Conservation (phyloP, 371 early-diverging fungal species). For the Circinella umbellata region DNA sequence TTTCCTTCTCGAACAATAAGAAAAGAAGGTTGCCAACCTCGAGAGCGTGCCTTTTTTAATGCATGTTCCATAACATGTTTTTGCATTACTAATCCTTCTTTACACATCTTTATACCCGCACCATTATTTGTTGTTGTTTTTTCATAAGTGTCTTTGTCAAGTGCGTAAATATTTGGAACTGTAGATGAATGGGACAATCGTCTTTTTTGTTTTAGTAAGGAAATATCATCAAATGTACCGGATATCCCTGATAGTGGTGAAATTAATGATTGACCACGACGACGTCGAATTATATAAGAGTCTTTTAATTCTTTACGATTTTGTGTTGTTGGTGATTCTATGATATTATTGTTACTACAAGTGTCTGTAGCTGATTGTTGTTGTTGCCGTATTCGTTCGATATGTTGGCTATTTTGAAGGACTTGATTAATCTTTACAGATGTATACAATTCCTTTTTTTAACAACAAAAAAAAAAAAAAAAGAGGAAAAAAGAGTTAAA, state of each 20-base stretch:
- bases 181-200: background rate
- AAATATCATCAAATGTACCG: background rate
- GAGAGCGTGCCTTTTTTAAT: slow-evolving; percentile 28
- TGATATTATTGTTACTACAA: too few species aligned
- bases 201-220: slow-evolving; percentile 1
- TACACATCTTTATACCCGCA: background rate
- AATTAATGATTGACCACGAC: background rate
- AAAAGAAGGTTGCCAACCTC: slow-evolving; percentile 39
- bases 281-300: background rate
- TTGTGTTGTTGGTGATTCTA: background rate
- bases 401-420: slow-evolving; percentile 18
- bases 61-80: slow-evolving; percentile 37
- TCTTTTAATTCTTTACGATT: background rate
- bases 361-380: background rate
- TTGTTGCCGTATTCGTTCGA: background rate
- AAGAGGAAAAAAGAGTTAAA: too few species aligned
- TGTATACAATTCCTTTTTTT: slow-evolving; percentile 32
- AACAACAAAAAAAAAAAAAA: too few species aligned
- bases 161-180: background rate
- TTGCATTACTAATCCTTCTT: slow-evolving; percentile 36
- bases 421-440: slow-evolving; percentile 29
- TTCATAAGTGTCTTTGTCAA: background rate
- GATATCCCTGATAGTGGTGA: background rate
- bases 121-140: background rate
- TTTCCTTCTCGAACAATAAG: slow-evolving; percentile 26